Percentiles rank a stretch among this genome's conserved stretches.
phyloP scores from a whole-genome alignment of 2,329 filamentous ascomycete species.

The Verticillium nubilum region DNA sequence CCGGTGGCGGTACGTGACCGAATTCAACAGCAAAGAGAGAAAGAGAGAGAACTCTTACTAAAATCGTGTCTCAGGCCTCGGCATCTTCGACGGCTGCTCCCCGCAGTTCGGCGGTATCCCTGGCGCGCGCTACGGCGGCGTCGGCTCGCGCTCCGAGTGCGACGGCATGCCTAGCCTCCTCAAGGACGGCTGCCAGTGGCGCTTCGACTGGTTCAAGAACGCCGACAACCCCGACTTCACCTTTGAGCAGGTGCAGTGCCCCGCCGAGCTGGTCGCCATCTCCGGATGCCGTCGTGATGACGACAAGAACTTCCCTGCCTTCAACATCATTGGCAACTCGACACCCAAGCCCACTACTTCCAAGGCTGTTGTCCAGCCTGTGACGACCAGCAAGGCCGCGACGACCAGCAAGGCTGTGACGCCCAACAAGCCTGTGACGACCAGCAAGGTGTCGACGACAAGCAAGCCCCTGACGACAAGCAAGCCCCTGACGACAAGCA shows the following conservation, averaged over 20 bases:
- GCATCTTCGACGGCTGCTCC: conserved; percentile 46
- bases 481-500: too few relatives aligned
- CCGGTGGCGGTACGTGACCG: conserved; percentile 46
- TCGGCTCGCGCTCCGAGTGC: conserved; percentile 44
- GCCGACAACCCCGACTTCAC: conserved; percentile 50
- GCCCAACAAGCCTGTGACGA: neutral
- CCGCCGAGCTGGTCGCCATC: conserved; percentile 36
- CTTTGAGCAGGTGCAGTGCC: conserved; percentile 52
- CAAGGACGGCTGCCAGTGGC: conserved; percentile 54
- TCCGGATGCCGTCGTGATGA: conserved; percentile 25
- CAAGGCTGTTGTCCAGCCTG: neutral
- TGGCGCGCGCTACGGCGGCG: conserved; percentile 53
- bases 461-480: too few relatives aligned
- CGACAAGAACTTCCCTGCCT: conserved; percentile 1
- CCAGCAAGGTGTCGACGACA: neutral
- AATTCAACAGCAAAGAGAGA: too few relatives aligned
- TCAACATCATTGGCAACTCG: neutral
- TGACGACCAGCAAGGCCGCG: neutral
- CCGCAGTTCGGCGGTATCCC: conserved; percentile 37
- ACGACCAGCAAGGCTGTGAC: neutral
- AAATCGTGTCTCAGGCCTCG: conserved; percentile 13
- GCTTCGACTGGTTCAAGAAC: conserved; percentile 58
- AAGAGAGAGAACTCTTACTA: too few relatives aligned
- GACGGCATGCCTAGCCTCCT: conserved; percentile 44
- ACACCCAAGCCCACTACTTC: neutral